Conservation (phyloP, 352 stramenopile genomes). For the Phytophthora sp. region DNA sequence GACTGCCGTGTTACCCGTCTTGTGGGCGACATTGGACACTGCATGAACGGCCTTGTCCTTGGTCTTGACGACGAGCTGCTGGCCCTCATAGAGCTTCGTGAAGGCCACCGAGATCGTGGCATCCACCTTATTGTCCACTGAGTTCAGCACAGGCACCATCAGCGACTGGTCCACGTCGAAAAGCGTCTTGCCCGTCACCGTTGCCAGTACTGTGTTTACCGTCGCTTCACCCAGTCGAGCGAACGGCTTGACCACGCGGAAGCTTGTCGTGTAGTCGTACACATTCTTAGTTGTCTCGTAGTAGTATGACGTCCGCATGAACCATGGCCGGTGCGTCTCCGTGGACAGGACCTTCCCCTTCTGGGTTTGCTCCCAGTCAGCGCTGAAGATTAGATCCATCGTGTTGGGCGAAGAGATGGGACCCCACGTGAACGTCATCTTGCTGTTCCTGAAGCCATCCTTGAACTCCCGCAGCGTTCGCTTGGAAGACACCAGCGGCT, state of each 20-base stretch:
- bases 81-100: constrained; percentile 68
- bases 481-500: constrained; percentile 42
- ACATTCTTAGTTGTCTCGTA: constrained; percentile 82
- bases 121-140: constrained; percentile 78
- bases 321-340: constrained; percentile 63
- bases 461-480: constrained; percentile 42
- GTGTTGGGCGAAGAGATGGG: constrained; percentile 16
- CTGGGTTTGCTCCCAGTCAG: constrained; percentile 26
- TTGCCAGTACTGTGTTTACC: constrained; percentile 67
- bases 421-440: constrained; percentile 47
- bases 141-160: constrained; percentile 61
- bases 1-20: constrained; percentile 50
- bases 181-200: constrained; percentile 65
- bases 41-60: constrained; percentile 63
- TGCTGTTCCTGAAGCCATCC: constrained; percentile 28
- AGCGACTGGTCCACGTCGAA: constrained; percentile 63
- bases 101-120: constrained; percentile 65
- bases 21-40: constrained; percentile 44
- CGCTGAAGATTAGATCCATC: constrained; percentile 35
- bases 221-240: constrained; percentile 71
- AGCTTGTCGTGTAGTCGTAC: constrained; percentile 87
- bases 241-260: constrained; percentile 65
- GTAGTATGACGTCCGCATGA: constrained; percentile 79
- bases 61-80: constrained; percentile 65
- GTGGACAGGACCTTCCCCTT: constrained; percentile 4